These are phyloP conservation scores for Helotiales sp. DNA, from an alignment of 2,329 filamentous ascomycete species.

Conservation along the genomic window DNA sequence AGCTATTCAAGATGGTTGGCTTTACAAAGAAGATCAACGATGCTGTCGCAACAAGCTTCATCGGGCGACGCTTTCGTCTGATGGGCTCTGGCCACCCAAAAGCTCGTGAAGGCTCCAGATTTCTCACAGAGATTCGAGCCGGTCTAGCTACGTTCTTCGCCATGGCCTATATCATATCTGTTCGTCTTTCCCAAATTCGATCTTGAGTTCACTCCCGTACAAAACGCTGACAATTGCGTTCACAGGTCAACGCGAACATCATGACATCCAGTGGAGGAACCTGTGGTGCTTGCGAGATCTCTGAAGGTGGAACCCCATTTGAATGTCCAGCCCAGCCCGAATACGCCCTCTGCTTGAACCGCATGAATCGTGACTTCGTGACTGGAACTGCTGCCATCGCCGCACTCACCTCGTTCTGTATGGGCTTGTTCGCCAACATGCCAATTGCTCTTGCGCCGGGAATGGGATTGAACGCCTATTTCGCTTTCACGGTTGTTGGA, in stretches of 20 bases:
- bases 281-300: conserved; percentile 26
- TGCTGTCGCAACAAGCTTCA: conserved; percentile 63
- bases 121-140: conserved; percentile 84
- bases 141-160: conserved; percentile 77
- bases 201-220: conserved; percentile 42
- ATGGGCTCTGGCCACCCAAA: conserved; percentile 77
- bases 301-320: conserved; percentile 34
- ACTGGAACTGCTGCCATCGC: conserved; percentile 86
- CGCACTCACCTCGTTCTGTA: conserved; percentile 76
- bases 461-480: conserved; percentile 87
- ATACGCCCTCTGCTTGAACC: conserved; percentile 65
- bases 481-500: conserved; percentile 78
- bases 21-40: conserved; percentile 21
- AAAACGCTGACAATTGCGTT: conserved; percentile 20
- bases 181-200: conserved; percentile 54
- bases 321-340: conserved; percentile 52
- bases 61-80: conserved; percentile 78
- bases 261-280: conserved; percentile 59
- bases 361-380: conserved; percentile 69
- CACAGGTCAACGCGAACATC: conserved; percentile 64
- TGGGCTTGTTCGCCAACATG: conserved; percentile 82
- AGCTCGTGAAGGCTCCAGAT: conserved; percentile 65
- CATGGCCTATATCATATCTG: conserved; percentile 77
- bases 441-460: conserved; percentile 75
- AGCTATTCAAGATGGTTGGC: conserved; percentile 10